Evolutionary conservation across 176 grass and related monocot genomes (phyloP).

Genomic region (Lolium rigidum): DNA sequence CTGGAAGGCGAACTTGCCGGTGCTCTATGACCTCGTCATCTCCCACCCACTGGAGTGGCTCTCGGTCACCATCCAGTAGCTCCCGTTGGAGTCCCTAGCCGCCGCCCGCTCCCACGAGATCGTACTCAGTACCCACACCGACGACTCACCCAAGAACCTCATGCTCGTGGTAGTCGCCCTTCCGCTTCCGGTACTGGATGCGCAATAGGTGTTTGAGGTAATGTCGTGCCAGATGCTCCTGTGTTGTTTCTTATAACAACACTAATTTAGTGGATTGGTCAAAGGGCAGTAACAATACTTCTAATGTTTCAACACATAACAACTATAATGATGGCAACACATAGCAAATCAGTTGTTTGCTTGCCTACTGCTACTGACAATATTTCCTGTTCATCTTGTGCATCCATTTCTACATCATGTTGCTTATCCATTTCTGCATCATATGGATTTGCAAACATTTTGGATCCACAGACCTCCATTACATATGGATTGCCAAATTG

Average conservation of each 20-base stretch:
- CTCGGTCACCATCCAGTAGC: constrained; percentile 88
- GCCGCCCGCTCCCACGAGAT: constrained; percentile 51
- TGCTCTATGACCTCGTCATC: constrained; percentile 94
- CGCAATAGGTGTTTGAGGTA: constrained; percentile 86
- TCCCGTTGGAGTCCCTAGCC: constrained; percentile 37
- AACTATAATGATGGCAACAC: not conserved
- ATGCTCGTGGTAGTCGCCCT: constrained; percentile 62
- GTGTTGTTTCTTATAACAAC: not conserved
- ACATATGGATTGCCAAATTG: constrained; percentile 13
- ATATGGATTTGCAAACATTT: too few relatives aligned
- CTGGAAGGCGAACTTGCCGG: constrained; percentile 90
- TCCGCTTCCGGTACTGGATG: constrained; percentile 66
- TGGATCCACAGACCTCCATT: not conserved
- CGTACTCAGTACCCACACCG: constrained; percentile 80
- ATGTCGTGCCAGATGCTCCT: constrained; percentile 29
- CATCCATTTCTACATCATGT: too few relatives aligned
- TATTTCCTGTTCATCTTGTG: too few relatives aligned
- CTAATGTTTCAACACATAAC: too few relatives aligned
- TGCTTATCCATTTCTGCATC: too few relatives aligned
- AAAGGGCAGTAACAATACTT: too few relatives aligned
- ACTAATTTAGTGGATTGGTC: too few relatives aligned
- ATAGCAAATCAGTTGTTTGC: too few relatives aligned
- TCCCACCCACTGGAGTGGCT: constrained; percentile 89
- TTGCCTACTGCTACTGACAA: too few relatives aligned
- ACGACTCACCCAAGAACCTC: constrained; percentile 65